phyloP scores from a whole-genome alignment of 176 grass and related monocot species.

The Ensete glaucum region DNA sequence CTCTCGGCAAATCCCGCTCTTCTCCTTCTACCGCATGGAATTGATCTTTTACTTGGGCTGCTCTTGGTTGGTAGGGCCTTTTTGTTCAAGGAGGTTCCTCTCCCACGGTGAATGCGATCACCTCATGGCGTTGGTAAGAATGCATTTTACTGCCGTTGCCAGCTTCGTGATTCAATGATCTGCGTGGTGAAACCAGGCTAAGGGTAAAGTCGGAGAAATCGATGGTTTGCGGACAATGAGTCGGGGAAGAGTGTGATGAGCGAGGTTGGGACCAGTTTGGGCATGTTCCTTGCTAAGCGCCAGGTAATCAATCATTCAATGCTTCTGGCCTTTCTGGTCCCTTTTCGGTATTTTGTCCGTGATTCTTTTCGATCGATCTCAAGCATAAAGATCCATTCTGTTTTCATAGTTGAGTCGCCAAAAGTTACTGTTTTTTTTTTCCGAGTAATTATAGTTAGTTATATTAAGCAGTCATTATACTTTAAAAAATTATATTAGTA shows the following conservation, averaged over 20 bases:
- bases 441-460: too few relatives aligned
- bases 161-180: not conserved
- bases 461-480: too few relatives aligned
- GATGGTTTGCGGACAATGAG: slow-evolving; percentile 58
- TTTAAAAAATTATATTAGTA: not conserved
- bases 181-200: slow-evolving; percentile 29
- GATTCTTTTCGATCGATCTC: not conserved
- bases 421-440: not conserved
- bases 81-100: slow-evolving; percentile 52
- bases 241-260: slow-evolving; percentile 54
- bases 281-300: slow-evolving; percentile 52
- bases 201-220: slow-evolving; percentile 43
- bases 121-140: slow-evolving; percentile 43
- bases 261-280: slow-evolving; percentile 59
- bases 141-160: not conserved
- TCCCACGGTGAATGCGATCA: slow-evolving; percentile 54
- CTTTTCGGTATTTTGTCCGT: not conserved
- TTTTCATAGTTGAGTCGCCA: not conserved
- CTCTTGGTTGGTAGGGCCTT: slow-evolving; percentile 40
- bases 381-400: not conserved
- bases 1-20: not conserved
- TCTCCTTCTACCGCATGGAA: not conserved
- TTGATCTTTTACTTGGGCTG: not conserved
- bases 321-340: not conserved
- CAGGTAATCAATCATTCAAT: slow-evolving; percentile 25